A percentile compares a stretch with the other conserved stretches of the same genome.
phyloP scores from a whole-genome alignment of 345 rosid species.

The Pugionium dolabratum region DNA sequence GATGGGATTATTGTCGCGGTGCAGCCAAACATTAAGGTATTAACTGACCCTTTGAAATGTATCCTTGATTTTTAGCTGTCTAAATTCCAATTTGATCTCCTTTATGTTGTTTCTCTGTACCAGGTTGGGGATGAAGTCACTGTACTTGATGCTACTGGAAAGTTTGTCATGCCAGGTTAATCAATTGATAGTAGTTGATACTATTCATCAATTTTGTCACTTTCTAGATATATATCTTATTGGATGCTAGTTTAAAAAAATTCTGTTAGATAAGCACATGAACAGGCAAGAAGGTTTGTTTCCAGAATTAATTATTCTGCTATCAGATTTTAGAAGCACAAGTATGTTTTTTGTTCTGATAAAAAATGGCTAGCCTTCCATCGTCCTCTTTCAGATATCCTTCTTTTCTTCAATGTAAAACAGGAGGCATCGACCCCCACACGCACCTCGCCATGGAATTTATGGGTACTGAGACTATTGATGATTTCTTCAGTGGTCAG shows the following conservation, averaged over 20 bases:
- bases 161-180: constrained; percentile 94
- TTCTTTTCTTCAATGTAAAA: constrained; percentile 12
- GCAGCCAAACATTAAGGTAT: constrained; percentile 66
- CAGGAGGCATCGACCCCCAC: constrained; percentile 98
- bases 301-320: neutral
- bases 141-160: constrained; percentile 88
- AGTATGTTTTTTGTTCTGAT: neutral
- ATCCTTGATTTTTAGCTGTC: neutral
- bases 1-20: constrained; percentile 72
- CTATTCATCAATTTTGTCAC: neutral
- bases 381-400: constrained; percentile 2
- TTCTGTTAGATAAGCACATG: neutral
- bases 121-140: constrained; percentile 90
- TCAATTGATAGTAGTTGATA: constrained; percentile 3
- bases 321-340: constrained; percentile 13
- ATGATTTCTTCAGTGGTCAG: constrained; percentile 97
- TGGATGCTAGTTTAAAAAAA: neutral
- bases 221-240: neutral
- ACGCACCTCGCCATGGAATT: constrained; percentile 82
- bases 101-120: constrained; percentile 23
- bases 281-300: neutral
- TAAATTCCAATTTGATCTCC: constrained; percentile 2
- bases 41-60: neutral
- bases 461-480: constrained; percentile 74
- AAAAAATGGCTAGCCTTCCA: neutral